Conservation (phyloP, 73 alveolate species). For the Paramecium sexaurelia region DNA sequence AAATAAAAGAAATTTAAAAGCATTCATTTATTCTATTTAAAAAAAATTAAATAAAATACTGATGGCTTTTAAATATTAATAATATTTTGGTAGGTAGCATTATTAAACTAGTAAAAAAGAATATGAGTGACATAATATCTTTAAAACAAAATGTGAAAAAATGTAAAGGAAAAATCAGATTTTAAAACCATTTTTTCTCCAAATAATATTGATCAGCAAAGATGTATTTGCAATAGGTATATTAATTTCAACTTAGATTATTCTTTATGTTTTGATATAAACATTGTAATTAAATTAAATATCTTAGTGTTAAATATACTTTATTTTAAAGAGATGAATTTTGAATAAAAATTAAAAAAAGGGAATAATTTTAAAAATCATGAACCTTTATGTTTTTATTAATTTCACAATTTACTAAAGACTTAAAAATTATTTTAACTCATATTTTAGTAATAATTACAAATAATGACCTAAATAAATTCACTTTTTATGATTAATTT, state of each 20-base stretch:
- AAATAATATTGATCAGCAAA: slow-evolving; percentile 55
- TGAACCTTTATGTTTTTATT: too few relatives aligned
- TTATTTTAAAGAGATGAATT: too few relatives aligned
- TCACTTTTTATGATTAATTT: too few relatives aligned
- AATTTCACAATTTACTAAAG: too few relatives aligned
- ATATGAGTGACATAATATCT: not conserved
- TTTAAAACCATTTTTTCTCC: slow-evolving; percentile 12
- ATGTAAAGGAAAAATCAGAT: slow-evolving; percentile 42
- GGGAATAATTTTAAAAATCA: too few relatives aligned
- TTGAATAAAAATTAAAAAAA: too few relatives aligned
- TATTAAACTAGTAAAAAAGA: not conserved
- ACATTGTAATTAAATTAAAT: not conserved
- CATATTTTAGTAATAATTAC: too few relatives aligned
- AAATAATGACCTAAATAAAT: too few relatives aligned
- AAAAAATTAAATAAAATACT: not conserved
- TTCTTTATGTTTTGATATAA: not conserved
- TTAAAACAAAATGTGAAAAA: not conserved
- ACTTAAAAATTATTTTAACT: too few relatives aligned
- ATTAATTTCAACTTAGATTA: slow-evolving; percentile 56
- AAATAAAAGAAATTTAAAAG: not conserved
- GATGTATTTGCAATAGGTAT: slow-evolving; percentile 55
- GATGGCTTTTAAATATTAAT: not conserved
- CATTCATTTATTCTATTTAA: not conserved
- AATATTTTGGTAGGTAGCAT: not conserved
- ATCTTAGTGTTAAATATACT: too few relatives aligned